These are phyloP conservation scores for Sarcodon aspratus DNA, from an alignment of 768 basidiomycete genomes.

Conservation along the genomic window DNA sequence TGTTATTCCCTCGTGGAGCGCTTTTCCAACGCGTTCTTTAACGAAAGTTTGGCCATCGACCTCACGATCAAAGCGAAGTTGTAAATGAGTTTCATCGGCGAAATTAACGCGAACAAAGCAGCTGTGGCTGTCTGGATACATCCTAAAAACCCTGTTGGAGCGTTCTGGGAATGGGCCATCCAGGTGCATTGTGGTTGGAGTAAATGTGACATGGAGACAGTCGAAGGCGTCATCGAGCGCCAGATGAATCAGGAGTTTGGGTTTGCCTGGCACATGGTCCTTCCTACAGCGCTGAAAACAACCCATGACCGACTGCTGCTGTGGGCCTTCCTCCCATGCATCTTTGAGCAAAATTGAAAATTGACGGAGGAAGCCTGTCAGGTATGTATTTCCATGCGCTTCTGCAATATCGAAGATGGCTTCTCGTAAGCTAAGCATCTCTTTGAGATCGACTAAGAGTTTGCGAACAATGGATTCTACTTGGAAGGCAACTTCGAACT, in stretches of 20 bases:
- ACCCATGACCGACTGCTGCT: no score
- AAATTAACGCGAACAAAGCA: slow-evolving; percentile 55
- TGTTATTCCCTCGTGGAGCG: slow-evolving; percentile 31
- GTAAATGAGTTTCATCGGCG: slow-evolving; percentile 43
- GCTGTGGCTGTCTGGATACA: slow-evolving; percentile 33
- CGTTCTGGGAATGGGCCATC: slow-evolving; percentile 47
- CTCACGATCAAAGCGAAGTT: slow-evolving; percentile 45
- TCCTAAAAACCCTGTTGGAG: slow-evolving; percentile 51
- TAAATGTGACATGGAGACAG: slow-evolving; percentile 35
- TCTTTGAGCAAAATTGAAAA: slow-evolving; percentile 17
- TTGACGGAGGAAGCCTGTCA: slow-evolving; percentile 27
- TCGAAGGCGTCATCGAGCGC: slow-evolving; percentile 23
- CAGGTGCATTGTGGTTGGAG: slow-evolving; percentile 41
- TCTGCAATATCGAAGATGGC: slow-evolving; percentile 19
- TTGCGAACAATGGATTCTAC: slow-evolving; percentile 30
- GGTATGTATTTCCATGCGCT: slow-evolving; percentile 21
- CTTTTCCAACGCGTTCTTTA: slow-evolving; percentile 30
- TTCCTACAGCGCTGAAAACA: neutral
- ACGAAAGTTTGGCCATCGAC: slow-evolving; percentile 42
- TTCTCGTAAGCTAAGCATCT: slow-evolving; percentile 33
- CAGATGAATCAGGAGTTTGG: slow-evolving; percentile 10
- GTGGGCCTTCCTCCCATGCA: neutral
- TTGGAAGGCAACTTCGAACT: slow-evolving; percentile 51
- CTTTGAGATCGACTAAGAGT: slow-evolving; percentile 34
- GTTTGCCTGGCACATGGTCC: slow-evolving; percentile 2